Evolutionary conservation across 176 grass and related monocot species (phyloP).

Genomic region (Bolboschoenus planiculmis): DNA sequence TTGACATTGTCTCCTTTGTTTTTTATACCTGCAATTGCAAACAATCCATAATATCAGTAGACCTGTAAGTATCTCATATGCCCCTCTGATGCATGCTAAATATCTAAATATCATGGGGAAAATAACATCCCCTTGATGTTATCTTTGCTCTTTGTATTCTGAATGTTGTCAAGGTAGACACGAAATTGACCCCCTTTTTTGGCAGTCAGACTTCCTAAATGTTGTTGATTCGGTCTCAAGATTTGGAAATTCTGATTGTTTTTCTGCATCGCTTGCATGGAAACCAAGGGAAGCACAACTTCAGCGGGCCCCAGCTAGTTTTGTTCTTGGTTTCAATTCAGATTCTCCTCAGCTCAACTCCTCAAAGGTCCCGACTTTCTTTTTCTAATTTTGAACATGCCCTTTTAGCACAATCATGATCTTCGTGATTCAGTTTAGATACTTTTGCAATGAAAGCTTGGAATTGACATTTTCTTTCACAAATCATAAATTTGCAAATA

Average conservation of each 20-base stretch:
- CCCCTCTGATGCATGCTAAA: background rate
- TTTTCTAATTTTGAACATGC: background rate
- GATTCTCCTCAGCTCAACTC: constrained; percentile 71
- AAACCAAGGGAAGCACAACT: constrained; percentile 53
- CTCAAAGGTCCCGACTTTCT: constrained; percentile 42
- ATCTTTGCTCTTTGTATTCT: background rate
- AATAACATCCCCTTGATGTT: background rate
- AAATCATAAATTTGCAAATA: background rate
- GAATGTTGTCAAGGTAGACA: background rate
- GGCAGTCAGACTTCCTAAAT: constrained; percentile 91
- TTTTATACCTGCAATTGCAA: background rate
- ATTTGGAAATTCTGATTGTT: constrained; percentile 55
- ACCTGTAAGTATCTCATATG: background rate
- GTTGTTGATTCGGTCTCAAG: constrained; percentile 57
- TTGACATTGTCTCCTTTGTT: background rate
- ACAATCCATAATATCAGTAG: background rate
- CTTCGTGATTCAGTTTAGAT: background rate
- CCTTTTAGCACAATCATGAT: background rate
- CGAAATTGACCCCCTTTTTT: constrained; percentile 10
- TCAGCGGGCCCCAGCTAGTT: constrained; percentile 45
- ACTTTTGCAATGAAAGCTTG: background rate
- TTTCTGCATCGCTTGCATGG: constrained; percentile 73
- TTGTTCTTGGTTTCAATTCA: constrained; percentile 91
- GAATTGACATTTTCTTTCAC: background rate
- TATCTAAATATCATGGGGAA: background rate